Conservation (phyloP, 2,329 filamentous ascomycete species). For the Sclerotinia sclerotiorum region DNA sequence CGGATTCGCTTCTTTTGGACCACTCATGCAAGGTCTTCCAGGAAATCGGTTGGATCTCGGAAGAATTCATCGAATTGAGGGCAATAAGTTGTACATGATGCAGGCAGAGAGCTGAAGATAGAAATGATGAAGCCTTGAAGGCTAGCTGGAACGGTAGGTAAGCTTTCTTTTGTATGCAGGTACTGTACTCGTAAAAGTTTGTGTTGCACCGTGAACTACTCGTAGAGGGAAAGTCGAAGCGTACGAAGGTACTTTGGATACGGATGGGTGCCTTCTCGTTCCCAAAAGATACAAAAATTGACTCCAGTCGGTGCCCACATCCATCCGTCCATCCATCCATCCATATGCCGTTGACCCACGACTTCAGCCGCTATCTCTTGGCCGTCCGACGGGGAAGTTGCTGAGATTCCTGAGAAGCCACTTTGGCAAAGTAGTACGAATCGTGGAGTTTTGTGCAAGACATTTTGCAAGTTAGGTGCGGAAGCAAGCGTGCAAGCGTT, state of each 20-base stretch:
- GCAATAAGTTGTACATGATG: not conserved
- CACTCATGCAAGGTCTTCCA: slow-evolving; percentile 5
- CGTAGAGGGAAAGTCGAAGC: not conserved
- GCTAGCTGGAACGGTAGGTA: not conserved
- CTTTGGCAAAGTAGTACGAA: slow-evolving; percentile 16
- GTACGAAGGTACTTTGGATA: not conserved
- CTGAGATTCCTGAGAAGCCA: slow-evolving; percentile 9
- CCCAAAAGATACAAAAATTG: not conserved
- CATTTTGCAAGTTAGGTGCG: slow-evolving; percentile 2
- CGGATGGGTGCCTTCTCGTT: not conserved
- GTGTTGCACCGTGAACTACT: not conserved
- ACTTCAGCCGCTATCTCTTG: slow-evolving; percentile 18
- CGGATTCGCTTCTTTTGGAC: slow-evolving; percentile 15
- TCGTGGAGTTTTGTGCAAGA: slow-evolving; percentile 18
- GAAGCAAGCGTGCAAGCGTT: slow-evolving; percentile 7
- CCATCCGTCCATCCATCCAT: not conserved
- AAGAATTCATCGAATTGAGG: not conserved
- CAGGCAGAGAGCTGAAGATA: slow-evolving; percentile 1
- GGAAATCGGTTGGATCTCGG: slow-evolving; percentile 17
- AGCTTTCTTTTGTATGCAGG: slow-evolving; percentile 15
- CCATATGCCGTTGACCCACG: slow-evolving; percentile 9
- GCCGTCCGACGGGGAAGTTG: not conserved
- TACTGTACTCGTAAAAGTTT: slow-evolving; percentile 17
- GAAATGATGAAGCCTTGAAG: slow-evolving; percentile 12
- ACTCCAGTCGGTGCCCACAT: slow-evolving; percentile 5